Evolutionary conservation across 2,329 filamentous ascomycete species (phyloP), one percentile per base, ranked within the genome.

Genomic region (Fusarium pininemorale): DNA sequence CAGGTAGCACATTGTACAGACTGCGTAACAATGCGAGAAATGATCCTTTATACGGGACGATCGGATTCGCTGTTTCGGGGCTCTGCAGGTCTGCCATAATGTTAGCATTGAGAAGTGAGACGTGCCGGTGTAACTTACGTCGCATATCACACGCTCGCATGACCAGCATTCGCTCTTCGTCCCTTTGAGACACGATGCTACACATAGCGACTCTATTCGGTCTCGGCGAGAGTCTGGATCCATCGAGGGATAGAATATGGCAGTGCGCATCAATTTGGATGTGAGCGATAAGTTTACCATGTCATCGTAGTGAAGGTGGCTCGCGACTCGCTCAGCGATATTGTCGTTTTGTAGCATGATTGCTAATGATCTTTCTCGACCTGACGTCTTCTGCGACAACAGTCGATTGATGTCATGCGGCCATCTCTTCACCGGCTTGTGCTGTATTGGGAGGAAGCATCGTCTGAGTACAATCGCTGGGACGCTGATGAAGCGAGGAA

Each of bases 101-200:
- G 14, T 69, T 7, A 69, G 47, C 1, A 20, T 4, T 4, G 12
- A 15, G 15, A 0, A 37, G 5, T 0, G 3, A 20, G 30, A 37
- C 6, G 7, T 10, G 15, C 1, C 15, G 11, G 3, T 32, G 0
- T 4, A 39, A 11, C 66, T 28, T 56, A 71, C 69, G 11, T 56
- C 20, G n/a, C 69, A 72, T 15, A 71, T 51, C 12, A 72, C 67
- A 2, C 69, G 56, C 9, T 71, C 69, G 15, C 69, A 72, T 9
- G 56, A 56, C 69, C 69, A 72, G 11, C 69, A 72, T 38, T 72
- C 67, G 15, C n/a, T 55, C 12, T 72, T 72, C 7, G 24, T n/a
- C 4, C 68, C 53, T 6, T 39, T n/a, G 1, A 51, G 2, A 18
- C 69, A 72, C 0, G 67, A 48, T 3, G 48, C 32, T 3, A 42